phyloP scores from a whole-genome alignment of 2,329 filamentous ascomycete species.

The Graphiopsis chlorocephala region DNA sequence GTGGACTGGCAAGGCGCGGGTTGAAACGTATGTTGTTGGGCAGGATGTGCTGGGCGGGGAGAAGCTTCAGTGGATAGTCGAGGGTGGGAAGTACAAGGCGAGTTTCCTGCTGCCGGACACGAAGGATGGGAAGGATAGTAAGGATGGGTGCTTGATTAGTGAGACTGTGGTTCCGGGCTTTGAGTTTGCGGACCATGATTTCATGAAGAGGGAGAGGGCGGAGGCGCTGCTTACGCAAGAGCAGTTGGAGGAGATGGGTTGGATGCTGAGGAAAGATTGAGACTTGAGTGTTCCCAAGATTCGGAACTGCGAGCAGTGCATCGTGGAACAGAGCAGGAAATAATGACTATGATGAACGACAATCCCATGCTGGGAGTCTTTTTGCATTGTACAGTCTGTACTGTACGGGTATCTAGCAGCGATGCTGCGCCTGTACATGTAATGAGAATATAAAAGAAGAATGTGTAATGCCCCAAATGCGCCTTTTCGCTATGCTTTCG shows the following conservation, averaged over 20 bases:
- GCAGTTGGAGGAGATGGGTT: conserved; percentile 48
- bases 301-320: too few species aligned
- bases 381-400: not conserved
- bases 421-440: not conserved
- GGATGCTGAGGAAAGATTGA: conserved; percentile 38
- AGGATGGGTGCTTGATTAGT: conserved; percentile 59
- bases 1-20: conserved; percentile 41
- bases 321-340: not conserved
- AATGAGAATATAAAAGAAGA: not conserved
- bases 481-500: conserved; percentile 8
- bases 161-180: conserved; percentile 69
- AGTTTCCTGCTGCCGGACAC: conserved; percentile 56
- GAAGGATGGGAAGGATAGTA: conserved; percentile 35
- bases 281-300: not conserved
- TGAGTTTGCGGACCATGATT: conserved; percentile 66
- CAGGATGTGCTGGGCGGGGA: conserved; percentile 57
- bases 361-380: not conserved
- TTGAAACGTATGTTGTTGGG: conserved; percentile 66
- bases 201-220: conserved; percentile 54
- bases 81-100: conserved; percentile 65
- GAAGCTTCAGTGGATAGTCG: conserved; percentile 65
- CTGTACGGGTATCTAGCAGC: conserved; percentile 9
- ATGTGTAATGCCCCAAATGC: not conserved
- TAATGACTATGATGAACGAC: not conserved
- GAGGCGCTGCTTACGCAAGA: conserved; percentile 52